Evolutionary conservation across 768 basidiomycete genomes (phyloP).

Genomic region (Arthromyces matolae): DNA sequence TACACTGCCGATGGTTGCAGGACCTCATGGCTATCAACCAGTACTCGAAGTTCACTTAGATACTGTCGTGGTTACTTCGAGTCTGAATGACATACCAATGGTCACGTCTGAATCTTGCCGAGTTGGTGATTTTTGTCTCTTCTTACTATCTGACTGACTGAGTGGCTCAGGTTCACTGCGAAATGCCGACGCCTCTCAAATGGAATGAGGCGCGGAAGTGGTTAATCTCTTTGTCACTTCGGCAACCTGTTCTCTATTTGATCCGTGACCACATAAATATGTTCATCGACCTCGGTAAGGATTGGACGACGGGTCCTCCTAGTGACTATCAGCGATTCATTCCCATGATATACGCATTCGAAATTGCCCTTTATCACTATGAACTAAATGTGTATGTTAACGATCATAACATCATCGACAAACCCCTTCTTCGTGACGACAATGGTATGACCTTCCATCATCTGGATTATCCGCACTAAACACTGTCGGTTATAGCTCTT

Average conservation of each 20-base stretch:
- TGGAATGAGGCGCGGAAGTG: slow-evolving; percentile 85
- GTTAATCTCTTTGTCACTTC: slow-evolving; percentile 69
- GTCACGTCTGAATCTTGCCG: slow-evolving; percentile 75
- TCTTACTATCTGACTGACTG: not conserved
- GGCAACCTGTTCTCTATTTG: slow-evolving; percentile 70
- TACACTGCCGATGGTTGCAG: slow-evolving; percentile 76
- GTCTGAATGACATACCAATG: slow-evolving; percentile 83
- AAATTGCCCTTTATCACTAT: slow-evolving; percentile 72
- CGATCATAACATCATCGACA: slow-evolving; percentile 96
- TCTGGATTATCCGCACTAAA: not conserved
- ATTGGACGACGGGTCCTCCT: slow-evolving; percentile 85
- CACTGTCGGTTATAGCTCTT: slow-evolving; percentile 49
- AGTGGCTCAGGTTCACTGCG: slow-evolving; percentile 58
- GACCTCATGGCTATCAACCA: slow-evolving; percentile 71
- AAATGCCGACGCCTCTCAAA: slow-evolving; percentile 73
- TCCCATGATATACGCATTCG: slow-evolving; percentile 73
- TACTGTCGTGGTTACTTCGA: slow-evolving; percentile 71
- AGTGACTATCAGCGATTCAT: slow-evolving; percentile 80
- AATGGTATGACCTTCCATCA: slow-evolving; percentile 54
- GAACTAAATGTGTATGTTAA: slow-evolving; percentile 81
- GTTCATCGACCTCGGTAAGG: slow-evolving; percentile 87
- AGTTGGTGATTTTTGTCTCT: slow-evolving; percentile 35
- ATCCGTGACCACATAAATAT: slow-evolving; percentile 94
- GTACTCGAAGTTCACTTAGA: slow-evolving; percentile 81
- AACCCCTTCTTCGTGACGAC: slow-evolving; percentile 73